Base-by-base conservation (phyloP, 2,329 filamentous ascomycete species). In the Nemania sp. region DNA sequence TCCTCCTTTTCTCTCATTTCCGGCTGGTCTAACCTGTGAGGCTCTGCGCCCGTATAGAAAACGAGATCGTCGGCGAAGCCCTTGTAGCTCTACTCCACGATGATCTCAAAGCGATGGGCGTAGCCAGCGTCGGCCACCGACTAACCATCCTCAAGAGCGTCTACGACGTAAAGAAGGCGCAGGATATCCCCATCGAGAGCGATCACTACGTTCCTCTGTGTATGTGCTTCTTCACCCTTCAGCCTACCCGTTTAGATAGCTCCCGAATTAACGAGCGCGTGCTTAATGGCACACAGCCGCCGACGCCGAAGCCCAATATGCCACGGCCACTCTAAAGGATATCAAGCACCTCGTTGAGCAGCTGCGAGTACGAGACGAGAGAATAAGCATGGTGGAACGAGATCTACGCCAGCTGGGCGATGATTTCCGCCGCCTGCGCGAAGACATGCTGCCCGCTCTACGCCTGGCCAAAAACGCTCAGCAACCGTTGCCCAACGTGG, bases 141-240 rank as follows among this genome's bases (percentile, higher is more conserved):
- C 82, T 99, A 70, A 96, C 92, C 20, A 96, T 99, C 59, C 83
- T 99, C 60, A 98, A 97, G 79, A 93, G 88, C 70, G 92, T 98
- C 56, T 98, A 97, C 78, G 93, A 98, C 72, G 89, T 95, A 72
- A 99, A 99, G 79, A 89, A 94, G 75, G 92, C 92, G 66, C 93
- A 97, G 72, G 92, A 96, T 70, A 86, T 98, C 62, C 90, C 91
- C 15, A 85, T 97, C 69, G 94, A 98, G 73, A 88, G 89, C 63
- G 94, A 97, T 71, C 91, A 98, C 75, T 99, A 97, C 74, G 85
- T 97, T 53, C 95, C 95, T 39, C 81, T 95, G 52, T 95, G 93
- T 97, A 88, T 70, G 90, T 81, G n/a, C 37, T 25, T 25, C 53
- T n/a, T 35, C 52, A 51, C n/a, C 42, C 37, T 29, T 39, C 20